Percentiles rank a stretch among this genome's conserved stretches.
Evolutionary conservation across 2,329 filamentous ascomycete genomes (phyloP).

Genomic region (Cadophora malorum): DNA sequence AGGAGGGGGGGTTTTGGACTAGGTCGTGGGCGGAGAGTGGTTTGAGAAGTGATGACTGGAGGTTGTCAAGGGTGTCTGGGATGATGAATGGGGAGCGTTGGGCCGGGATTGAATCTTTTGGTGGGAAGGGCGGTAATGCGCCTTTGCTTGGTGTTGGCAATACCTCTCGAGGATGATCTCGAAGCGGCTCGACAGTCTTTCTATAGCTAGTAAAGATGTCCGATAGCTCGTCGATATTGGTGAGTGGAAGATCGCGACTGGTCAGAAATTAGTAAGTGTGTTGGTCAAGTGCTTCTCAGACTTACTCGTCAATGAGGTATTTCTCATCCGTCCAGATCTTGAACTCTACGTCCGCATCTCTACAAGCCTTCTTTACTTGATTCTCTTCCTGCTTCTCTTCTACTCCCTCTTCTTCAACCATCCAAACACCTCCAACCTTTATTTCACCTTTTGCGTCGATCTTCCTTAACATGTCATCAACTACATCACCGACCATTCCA

Average conservation of each 20-base stretch:
- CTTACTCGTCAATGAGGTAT: slow-evolving; percentile 80
- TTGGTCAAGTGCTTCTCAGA: no score
- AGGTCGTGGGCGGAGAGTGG: slow-evolving; percentile 60
- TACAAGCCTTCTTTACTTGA: slow-evolving; percentile 59
- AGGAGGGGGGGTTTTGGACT: slow-evolving; percentile 57
- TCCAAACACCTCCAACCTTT: slow-evolving; percentile 72
- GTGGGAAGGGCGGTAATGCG: slow-evolving; percentile 64
- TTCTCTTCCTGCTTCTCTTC: slow-evolving; percentile 73
- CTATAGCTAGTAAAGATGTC: slow-evolving; percentile 79
- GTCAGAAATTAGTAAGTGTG: slow-evolving; percentile 7
- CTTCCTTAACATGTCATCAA: slow-evolving; percentile 61
- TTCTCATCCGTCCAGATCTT: slow-evolving; percentile 77
- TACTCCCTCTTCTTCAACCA: slow-evolving; percentile 71
- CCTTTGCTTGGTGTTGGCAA: slow-evolving; percentile 58
- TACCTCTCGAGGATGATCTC: slow-evolving; percentile 64
- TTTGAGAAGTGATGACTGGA: slow-evolving; percentile 61
- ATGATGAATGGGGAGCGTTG: slow-evolving; percentile 70
- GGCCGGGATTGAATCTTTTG: slow-evolving; percentile 55
- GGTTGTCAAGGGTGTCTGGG: slow-evolving; percentile 58
- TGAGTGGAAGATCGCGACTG: slow-evolving; percentile 70
- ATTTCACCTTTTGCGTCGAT: slow-evolving; percentile 47
- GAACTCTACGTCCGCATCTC: slow-evolving; percentile 62
- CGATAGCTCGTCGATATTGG: slow-evolving; percentile 64
- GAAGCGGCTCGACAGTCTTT: slow-evolving; percentile 74
- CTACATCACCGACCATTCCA: slow-evolving; percentile 64